Conservation (phyloP, 2,329 filamentous ascomycete genomes). For the Pseudopyrenochaeta lycopersici region DNA sequence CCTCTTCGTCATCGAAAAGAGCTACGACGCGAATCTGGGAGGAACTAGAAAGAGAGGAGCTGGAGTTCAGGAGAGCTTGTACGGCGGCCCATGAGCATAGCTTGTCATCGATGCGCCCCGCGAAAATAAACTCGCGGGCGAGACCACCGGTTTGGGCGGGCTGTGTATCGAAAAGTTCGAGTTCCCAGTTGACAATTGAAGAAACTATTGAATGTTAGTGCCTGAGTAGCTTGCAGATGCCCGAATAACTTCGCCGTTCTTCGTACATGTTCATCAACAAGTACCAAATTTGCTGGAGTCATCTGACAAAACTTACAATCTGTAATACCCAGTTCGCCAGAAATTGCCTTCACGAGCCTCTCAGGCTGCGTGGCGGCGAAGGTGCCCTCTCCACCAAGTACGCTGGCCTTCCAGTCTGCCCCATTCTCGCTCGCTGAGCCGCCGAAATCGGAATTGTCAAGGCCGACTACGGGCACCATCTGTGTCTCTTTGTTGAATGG, state of each 20-base stretch:
- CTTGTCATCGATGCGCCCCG: constrained; percentile 95
- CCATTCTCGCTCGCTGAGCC: constrained; percentile 40
- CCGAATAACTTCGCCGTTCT: too few species aligned
- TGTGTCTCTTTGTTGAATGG: constrained; percentile 89
- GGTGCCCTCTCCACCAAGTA: constrained; percentile 70
- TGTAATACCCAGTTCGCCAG: constrained; percentile 76
- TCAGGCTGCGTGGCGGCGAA: constrained; percentile 88
- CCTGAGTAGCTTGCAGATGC: too few species aligned
- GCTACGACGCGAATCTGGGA: constrained; percentile 87
- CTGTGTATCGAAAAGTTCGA: constrained; percentile 92
- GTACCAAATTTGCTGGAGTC: too few species aligned
- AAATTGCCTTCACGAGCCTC: constrained; percentile 83
- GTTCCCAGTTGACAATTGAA: constrained; percentile 92
- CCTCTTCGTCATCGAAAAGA: constrained; percentile 98
- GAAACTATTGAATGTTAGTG: constrained; percentile 54
- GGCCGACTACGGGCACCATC: constrained; percentile 90
- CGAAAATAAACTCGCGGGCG: constrained; percentile 93
- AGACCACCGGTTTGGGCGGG: constrained; percentile 84
- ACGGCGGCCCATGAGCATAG: constrained; percentile 94
- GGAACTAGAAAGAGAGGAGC: constrained; percentile 61
- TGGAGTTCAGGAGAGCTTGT: constrained; percentile 76
- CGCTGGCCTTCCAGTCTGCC: constrained; percentile 49
- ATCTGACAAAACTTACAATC: constrained; percentile 57
- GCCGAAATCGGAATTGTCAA: constrained; percentile 74
- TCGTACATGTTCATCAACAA: not conserved